Evolutionary conservation across 352 stramenopile genomes (phyloP), one percentile per base, ranked within the genome.

Genomic region (Halophytophthora polymorphica): DNA sequence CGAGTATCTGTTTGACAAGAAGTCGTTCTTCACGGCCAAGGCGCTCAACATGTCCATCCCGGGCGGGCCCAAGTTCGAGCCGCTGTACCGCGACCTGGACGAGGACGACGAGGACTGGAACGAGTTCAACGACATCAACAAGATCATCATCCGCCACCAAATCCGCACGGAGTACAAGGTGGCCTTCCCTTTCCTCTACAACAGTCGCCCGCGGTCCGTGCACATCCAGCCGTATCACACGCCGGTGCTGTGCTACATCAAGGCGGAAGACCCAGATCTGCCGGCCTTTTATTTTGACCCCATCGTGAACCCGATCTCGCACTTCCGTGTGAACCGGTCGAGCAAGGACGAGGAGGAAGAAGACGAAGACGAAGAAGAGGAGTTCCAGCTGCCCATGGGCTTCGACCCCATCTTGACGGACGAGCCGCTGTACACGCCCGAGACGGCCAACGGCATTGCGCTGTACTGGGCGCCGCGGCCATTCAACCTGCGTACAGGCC

Each of bases 51-150:
- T 99, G 8, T 95, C 97, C 23, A 99, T 99, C 67, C 97, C 97
- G 0, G 97, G 97, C 28, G 97, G 97, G 8, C 97, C 97, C 13
- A 99, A 99, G 78, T 99, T 99, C 63, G 97, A 99, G 71, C 97
- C 97, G 13, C 76, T 99, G 15, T 99, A 97, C 64, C 88, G 95
- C n/a, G 97, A 99, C 71, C 60, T 98, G 11, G 95, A 98, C 50
- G 92, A 98, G 42, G 95, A 99, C 47, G 97, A 99, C 53, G 96
- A 99, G 58, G 97, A 99, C 77, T 99, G 97, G 97, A 99, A 99
- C 80, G 97, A 99, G 69, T 99, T 99, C 75, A 99, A 99, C 60
- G 97, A 99, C 71, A 98, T 99, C 67, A 98, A 99, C 73, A 99
- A 99, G 76, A 99, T 99, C 66, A 99, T 99, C 67, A 98, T 99